phyloP scores from a whole-genome alignment of 108 stramenopile species.

The Cyclotella choctawhatcheeana region DNA sequence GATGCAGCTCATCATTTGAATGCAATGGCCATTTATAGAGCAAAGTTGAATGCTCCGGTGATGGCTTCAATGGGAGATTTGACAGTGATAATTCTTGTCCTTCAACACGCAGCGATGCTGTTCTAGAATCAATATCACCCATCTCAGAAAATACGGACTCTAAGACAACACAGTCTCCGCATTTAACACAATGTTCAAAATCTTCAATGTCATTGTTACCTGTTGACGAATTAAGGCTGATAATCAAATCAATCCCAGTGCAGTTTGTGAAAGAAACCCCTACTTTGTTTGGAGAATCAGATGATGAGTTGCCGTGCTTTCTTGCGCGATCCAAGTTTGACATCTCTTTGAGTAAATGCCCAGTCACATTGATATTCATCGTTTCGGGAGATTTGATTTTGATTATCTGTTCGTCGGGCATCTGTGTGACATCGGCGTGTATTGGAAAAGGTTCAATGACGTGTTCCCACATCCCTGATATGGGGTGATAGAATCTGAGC shows the following conservation, averaged over 20 bases:
- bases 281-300: neutral
- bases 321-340: slow-evolving; percentile 44
- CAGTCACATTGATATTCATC: slow-evolving; percentile 67
- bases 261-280: slow-evolving; percentile 13
- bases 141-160: slow-evolving; percentile 6
- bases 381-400: slow-evolving; percentile 13
- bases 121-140: neutral
- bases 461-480: slow-evolving; percentile 65
- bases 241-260: slow-evolving; percentile 19
- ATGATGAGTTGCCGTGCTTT: neutral
- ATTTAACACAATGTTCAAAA: neutral
- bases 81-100: neutral
- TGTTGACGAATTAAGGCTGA: neutral
- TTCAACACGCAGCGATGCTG: slow-evolving; percentile 4
- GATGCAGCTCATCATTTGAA: slow-evolving; percentile 55
- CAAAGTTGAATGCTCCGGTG: slow-evolving; percentile 2
- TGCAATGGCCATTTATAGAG: slow-evolving; percentile 4
- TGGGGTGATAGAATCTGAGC: slow-evolving; percentile 64
- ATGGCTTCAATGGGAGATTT: slow-evolving; percentile 22
- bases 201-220: neutral
- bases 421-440: slow-evolving; percentile 55
- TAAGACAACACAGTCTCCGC: slow-evolving; percentile 9
- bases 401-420: slow-evolving; percentile 75
- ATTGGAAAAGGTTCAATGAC: slow-evolving; percentile 61
- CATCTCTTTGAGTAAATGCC: slow-evolving; percentile 60